Evolutionary conservation across 345 rosid species (phyloP).

Genomic region (Mangifera indica): DNA sequence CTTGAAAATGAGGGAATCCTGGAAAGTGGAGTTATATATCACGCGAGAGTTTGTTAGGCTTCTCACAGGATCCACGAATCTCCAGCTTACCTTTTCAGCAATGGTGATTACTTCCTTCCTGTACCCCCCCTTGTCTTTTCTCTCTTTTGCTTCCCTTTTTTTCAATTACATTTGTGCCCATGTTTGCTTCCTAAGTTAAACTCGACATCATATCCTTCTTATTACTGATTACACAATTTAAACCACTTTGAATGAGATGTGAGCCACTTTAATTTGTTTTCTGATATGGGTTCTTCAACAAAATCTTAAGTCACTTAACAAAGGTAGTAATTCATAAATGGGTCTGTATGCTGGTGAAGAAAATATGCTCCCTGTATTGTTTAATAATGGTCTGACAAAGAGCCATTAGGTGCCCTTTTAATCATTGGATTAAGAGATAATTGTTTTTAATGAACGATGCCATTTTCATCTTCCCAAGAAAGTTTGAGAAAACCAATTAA

Average conservation of each 20-base stretch:
- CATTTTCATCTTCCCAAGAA: slow-evolving; percentile 10
- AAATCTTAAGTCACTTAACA: no score
- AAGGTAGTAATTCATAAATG: no score
- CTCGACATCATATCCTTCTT: no score
- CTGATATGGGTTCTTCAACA: no score
- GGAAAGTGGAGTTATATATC: slow-evolving; percentile 28
- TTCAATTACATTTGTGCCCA: background rate
- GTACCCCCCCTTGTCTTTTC: background rate
- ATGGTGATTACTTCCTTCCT: slow-evolving; percentile 20
- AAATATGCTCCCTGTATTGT: background rate
- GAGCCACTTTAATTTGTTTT: no score
- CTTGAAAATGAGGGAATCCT: background rate
- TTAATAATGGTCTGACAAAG: background rate
- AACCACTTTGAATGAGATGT: no score
- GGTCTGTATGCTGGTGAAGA: background rate
- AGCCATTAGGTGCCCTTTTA: background rate
- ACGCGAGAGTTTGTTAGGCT: slow-evolving; percentile 32
- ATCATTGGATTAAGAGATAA: background rate
- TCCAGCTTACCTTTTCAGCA: slow-evolving; percentile 25
- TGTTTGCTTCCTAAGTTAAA: no score
- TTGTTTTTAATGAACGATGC: no score
- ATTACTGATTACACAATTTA: no score
- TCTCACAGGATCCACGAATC: slow-evolving; percentile 46
- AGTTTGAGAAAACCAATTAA: background rate
- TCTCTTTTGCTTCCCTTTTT: background rate